Conservation (phyloP, 108 stramenopile genomes). For the Nitzschia sp. region DNA sequence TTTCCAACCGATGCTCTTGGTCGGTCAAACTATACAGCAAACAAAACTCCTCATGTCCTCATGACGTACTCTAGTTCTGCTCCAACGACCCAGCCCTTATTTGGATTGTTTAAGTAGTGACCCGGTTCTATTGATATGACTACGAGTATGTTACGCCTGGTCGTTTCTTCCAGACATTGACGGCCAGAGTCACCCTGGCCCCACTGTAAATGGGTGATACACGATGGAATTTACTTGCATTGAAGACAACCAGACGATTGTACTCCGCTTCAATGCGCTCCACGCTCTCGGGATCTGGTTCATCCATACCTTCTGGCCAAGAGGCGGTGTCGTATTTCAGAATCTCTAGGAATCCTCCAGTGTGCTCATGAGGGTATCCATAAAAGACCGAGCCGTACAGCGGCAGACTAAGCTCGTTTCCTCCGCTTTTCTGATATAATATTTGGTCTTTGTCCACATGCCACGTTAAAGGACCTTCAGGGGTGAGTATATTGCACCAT, state of each 20-base stretch:
- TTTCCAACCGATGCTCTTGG: no score
- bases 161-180: conserved; percentile 23
- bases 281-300: neutral
- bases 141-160: no score
- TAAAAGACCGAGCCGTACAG: conserved; percentile 28
- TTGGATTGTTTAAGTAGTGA: no score
- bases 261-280: conserved; percentile 9
- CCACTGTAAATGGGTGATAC: conserved; percentile 20
- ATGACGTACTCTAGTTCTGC: no score
- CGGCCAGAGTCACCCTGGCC: conserved; percentile 19
- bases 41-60: no score
- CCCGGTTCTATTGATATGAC: no score
- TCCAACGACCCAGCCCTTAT: no score
- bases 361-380: conserved; percentile 24
- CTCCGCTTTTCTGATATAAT: neutral
- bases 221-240: conserved; percentile 24
- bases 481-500: conserved; percentile 31
- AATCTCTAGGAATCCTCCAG: conserved; percentile 20
- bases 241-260: conserved; percentile 27
- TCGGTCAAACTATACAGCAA: no score
- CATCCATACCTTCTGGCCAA: neutral
- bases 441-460: conserved; percentile 32
- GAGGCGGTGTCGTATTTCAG: conserved; percentile 1
- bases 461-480: conserved; percentile 17
- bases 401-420: neutral